Conservation (phyloP, 2,329 filamentous ascomycete genomes). For the Diaporthe sp. region DNA sequence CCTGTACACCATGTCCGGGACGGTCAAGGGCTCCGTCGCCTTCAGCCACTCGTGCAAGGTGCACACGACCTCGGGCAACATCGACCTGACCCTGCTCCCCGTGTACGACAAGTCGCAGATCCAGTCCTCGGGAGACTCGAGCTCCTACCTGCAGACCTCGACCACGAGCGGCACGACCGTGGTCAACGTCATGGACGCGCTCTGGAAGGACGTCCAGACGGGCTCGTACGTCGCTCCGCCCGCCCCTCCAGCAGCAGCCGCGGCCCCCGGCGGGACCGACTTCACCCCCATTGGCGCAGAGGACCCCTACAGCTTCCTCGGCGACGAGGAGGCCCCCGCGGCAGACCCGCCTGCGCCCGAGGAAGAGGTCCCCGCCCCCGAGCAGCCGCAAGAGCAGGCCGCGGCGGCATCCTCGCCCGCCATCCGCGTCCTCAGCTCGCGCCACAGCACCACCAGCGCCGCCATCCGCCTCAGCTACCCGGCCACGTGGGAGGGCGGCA, state of each 20-base stretch:
- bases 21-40: slow-evolving; percentile 57
- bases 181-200: slow-evolving; percentile 58
- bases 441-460: slow-evolving; percentile 62
- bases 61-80: slow-evolving; percentile 57
- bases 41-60: slow-evolving; percentile 55
- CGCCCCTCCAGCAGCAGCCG: slow-evolving; percentile 32
- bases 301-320: slow-evolving; percentile 42
- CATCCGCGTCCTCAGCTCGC: slow-evolving; percentile 55
- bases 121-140: slow-evolving; percentile 18
- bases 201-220: slow-evolving; percentile 54
- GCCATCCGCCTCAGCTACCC: slow-evolving; percentile 61
- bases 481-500: slow-evolving; percentile 62
- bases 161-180: slow-evolving; percentile 60
- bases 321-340: slow-evolving; percentile 7
- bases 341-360: neutral
- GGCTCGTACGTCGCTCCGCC: slow-evolving; percentile 45
- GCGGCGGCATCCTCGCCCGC: slow-evolving; percentile 37
- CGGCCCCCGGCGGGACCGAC: neutral
- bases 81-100: slow-evolving; percentile 59
- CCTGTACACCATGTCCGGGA: slow-evolving; percentile 60
- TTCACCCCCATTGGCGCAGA: slow-evolving; percentile 40
- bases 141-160: slow-evolving; percentile 54
- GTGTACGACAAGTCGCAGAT: slow-evolving; percentile 53
- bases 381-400: no score
- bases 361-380: no score